A percentile compares a stretch with the other conserved stretches of the same genome.
These are phyloP conservation scores for Dothidotthia symphoricarpi DNA, from an alignment of 2,329 filamentous ascomycete species.

Conservation along the genomic window DNA sequence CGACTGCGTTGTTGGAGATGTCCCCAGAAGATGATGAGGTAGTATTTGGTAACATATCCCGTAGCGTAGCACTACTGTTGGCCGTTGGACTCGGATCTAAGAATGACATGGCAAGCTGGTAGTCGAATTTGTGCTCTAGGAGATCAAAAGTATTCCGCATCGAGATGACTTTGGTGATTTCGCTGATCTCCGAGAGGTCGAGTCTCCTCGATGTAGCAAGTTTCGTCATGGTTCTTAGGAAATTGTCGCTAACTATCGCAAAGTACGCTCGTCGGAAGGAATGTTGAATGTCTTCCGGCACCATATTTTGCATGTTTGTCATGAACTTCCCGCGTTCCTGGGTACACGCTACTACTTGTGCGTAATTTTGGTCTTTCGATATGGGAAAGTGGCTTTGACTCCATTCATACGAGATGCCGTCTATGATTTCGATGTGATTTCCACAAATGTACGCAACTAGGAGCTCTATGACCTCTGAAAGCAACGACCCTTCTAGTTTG, in stretches of 20 bases:
- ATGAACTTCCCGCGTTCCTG: constrained; percentile 21
- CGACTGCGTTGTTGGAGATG: not conserved
- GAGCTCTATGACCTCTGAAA: constrained; percentile 24
- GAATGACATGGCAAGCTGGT: constrained; percentile 27
- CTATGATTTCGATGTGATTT: constrained; percentile 7
- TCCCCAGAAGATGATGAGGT: constrained; percentile 1
- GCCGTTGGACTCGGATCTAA: constrained; percentile 10
- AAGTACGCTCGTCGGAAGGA: constrained; percentile 29
- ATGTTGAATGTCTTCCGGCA: constrained; percentile 23
- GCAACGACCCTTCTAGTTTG: constrained; percentile 26
- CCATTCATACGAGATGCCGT: constrained; percentile 19
- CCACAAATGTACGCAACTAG: constrained; percentile 27
- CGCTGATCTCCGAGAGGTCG: constrained; percentile 20
- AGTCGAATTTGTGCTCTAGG: constrained; percentile 26
- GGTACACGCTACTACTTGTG: constrained; percentile 25
- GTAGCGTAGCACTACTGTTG: not conserved
- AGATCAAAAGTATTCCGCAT: constrained; percentile 20
- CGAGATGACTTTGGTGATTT: constrained; percentile 20
- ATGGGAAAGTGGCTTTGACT: constrained; percentile 30
- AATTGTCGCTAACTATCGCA: constrained; percentile 23
- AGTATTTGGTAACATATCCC: too few relatives aligned
- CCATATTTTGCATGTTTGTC: constrained; percentile 18
- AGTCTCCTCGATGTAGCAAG: constrained; percentile 12
- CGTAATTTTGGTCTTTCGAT: constrained; percentile 17
- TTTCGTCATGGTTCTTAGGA: constrained; percentile 19